These are phyloP conservation scores for Aurinia saxatilis DNA, from an alignment of 345 rosid genomes.

Conservation along the genomic window DNA sequence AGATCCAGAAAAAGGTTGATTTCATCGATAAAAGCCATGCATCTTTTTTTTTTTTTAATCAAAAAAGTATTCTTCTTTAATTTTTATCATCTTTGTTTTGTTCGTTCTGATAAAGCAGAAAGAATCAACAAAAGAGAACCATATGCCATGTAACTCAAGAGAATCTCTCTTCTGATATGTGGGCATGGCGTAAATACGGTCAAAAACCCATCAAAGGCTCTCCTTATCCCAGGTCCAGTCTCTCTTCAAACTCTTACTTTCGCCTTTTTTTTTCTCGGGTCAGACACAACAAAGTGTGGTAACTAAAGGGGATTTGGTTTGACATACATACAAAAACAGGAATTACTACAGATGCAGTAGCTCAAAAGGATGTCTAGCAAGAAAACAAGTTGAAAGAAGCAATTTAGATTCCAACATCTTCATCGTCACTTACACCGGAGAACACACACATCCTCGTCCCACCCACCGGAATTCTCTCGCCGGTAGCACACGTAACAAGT, in stretches of 20 bases:
- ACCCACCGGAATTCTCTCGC: conserved; percentile 91
- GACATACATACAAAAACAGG: no score
- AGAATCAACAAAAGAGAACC: conserved; percentile 54
- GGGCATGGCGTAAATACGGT: conserved; percentile 99
- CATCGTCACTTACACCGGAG: conserved; percentile 75
- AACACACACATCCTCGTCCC: conserved; percentile 83
- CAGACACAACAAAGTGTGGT: no score
- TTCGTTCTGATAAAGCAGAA: no score
- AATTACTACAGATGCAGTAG: conserved; percentile 89
- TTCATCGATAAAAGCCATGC: background rate
- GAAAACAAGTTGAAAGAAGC: conserved; percentile 90
- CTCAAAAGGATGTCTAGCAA: conserved; percentile 73
- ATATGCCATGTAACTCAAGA: conserved; percentile 67
- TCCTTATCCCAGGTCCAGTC: conserved; percentile 86
- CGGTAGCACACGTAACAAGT: conserved; percentile 72
- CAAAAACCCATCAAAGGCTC: conserved; percentile 97
- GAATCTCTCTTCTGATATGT: conserved; percentile 66
- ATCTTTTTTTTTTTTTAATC: background rate
- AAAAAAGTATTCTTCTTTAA: no score
- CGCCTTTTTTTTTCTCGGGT: no score
- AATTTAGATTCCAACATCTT: conserved; percentile 51
- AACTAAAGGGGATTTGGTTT: no score
- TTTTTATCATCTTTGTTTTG: background rate
- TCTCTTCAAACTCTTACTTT: no score
- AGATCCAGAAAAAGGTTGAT: conserved; percentile 52